phyloP scores from a whole-genome alignment of 495 filamentous ascomycete genomes.

The Xylaria curta region DNA sequence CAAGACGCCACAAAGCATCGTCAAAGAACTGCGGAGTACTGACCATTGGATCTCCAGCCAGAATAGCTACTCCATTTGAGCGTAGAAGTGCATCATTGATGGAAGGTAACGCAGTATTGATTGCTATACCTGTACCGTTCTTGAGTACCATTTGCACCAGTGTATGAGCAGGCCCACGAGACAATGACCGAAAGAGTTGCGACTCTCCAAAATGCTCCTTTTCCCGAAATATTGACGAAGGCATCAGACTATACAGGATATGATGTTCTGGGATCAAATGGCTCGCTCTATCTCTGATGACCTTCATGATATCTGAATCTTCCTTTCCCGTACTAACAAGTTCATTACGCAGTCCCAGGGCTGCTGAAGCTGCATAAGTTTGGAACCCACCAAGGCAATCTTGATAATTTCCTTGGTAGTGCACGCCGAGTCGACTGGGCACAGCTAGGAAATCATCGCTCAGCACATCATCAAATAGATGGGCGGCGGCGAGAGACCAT shows the following conservation, averaged over 20 bases:
- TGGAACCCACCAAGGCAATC: conserved; percentile 96
- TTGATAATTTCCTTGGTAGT: conserved; percentile 95
- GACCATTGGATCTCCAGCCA: conserved; percentile 86
- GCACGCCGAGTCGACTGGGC: conserved; percentile 84
- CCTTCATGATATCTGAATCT: conserved; percentile 86
- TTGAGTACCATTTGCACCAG: conserved; percentile 74
- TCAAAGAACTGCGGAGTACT: conserved; percentile 81
- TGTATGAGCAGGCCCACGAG: conserved; percentile 73
- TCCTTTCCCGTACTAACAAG: conserved; percentile 90
- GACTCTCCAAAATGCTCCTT: conserved; percentile 76
- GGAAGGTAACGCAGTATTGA: conserved; percentile 87
- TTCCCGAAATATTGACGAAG: conserved; percentile 76
- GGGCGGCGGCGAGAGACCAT: conserved; percentile 89
- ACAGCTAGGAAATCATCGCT: conserved; percentile 94
- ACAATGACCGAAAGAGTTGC: conserved; percentile 76
- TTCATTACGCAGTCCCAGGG: conserved; percentile 89
- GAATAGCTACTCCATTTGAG: conserved; percentile 76
- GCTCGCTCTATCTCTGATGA: conserved; percentile 83
- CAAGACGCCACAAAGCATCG: conserved; percentile 90
- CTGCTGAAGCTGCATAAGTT: conserved; percentile 94
- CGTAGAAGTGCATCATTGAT: conserved; percentile 86
- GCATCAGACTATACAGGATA: conserved; percentile 84
- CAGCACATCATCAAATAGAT: conserved; percentile 84
- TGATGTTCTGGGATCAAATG: conserved; percentile 78
- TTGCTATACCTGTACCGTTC: conserved; percentile 76